phyloP scores from a whole-genome alignment of 176 grass and related monocot species.

The Alopecurus myosuroides region DNA sequence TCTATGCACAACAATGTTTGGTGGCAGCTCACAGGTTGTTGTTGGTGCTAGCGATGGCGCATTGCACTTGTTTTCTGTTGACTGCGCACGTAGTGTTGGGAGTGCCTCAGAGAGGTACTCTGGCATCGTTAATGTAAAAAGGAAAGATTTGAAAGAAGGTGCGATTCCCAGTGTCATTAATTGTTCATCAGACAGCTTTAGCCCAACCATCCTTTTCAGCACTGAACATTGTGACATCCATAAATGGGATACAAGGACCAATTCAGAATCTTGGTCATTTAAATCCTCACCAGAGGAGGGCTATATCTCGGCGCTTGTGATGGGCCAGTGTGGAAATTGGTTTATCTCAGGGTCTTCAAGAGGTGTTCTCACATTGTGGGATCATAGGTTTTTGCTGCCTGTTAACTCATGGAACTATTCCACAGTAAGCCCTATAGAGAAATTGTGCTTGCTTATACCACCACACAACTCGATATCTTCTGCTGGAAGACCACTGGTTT shows the following conservation, averaged over 20 bases:
- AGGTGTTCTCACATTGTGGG: conserved; percentile 90
- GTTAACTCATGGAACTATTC: conserved; percentile 95
- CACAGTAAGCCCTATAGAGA: conserved; percentile 73
- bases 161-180: conserved; percentile 78
- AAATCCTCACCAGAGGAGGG: conserved; percentile 73
- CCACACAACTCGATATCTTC: conserved; percentile 58
- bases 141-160: conserved; percentile 75
- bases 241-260: conserved; percentile 77
- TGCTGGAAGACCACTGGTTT: conserved; percentile 74
- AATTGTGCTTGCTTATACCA: conserved; percentile 88
- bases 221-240: conserved; percentile 78
- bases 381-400: conserved; percentile 92
- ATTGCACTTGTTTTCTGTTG: conserved; percentile 86
- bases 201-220: conserved; percentile 83
- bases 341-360: conserved; percentile 97
- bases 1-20: conserved; percentile 84
- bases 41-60: conserved; percentile 79
- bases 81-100: conserved; percentile 72
- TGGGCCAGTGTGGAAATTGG: conserved; percentile 94
- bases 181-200: conserved; percentile 65
- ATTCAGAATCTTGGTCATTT: conserved; percentile 81
- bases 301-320: conserved; percentile 70
- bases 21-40: conserved; percentile 66
- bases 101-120: conserved; percentile 81
- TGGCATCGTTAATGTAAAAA: conserved; percentile 74